A percentile compares a stretch with the other conserved stretches of the same genome.
phyloP scores from a whole-genome alignment of 2,329 filamentous ascomycete species.

The Penicillium sp. region DNA sequence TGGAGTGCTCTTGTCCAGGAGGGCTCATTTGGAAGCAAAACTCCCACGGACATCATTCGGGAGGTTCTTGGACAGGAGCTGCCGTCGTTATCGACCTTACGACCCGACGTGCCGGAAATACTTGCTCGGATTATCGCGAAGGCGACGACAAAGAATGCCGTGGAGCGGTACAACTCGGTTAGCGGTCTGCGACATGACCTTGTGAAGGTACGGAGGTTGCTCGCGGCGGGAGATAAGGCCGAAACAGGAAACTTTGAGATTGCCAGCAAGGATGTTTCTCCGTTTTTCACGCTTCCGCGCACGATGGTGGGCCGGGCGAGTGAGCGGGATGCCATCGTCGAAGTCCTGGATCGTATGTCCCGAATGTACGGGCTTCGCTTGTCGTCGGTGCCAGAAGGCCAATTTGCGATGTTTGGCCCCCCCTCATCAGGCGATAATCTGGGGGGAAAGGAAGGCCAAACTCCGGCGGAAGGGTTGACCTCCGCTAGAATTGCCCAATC shows the following conservation, averaged over 20 bases:
- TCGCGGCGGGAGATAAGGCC: too few relatives aligned
- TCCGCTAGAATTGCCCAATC: too few relatives aligned
- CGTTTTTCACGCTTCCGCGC: background rate
- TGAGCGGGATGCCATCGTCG: slow-evolving; percentile 5
- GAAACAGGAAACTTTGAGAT: too few relatives aligned
- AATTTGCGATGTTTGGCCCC: slow-evolving; percentile 2
- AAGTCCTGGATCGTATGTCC: background rate
- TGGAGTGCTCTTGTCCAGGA: background rate
- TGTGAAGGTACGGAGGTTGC: too few relatives aligned
- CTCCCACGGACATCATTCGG: too few relatives aligned
- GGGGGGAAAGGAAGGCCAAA: too few relatives aligned
- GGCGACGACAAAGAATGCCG: slow-evolving; percentile 2
- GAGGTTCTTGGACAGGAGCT: too few relatives aligned
- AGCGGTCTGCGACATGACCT: slow-evolving; percentile 3
- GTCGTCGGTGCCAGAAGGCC: slow-evolving; percentile 2
- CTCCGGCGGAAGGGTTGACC: too few relatives aligned
- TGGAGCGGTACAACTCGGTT: slow-evolving; percentile 3
- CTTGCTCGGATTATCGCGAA: slow-evolving; percentile 1
- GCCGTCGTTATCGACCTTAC: too few relatives aligned
- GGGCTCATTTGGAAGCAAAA: too few relatives aligned
- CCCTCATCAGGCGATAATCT: background rate
- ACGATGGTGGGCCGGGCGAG: slow-evolving; percentile 2
- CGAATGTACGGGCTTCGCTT: background rate
- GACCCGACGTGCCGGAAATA: too few relatives aligned
- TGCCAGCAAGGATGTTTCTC: too few relatives aligned